A percentile compares a stretch with the other conserved stretches of the same genome.
Evolutionary conservation across 2,329 filamentous ascomycete species (phyloP).

Genomic region (Graphilbum ipis-grandicollis): DNA sequence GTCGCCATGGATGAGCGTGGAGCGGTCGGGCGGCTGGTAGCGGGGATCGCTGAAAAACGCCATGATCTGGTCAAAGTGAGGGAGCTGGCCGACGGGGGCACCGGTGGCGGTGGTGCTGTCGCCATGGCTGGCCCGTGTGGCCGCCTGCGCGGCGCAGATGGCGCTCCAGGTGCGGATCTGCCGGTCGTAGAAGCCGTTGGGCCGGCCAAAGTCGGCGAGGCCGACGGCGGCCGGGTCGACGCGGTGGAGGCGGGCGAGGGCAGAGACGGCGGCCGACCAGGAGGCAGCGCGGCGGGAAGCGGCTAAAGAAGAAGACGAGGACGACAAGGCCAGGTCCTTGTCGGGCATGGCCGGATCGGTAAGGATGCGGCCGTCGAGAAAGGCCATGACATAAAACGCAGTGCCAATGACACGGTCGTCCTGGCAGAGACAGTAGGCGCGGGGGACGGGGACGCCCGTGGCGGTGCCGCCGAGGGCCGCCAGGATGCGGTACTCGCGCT

Average conservation of each 20-base stretch:
- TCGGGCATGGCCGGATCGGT: conserved; percentile 72
- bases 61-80: conserved; percentile 67
- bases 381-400: conserved; percentile 95
- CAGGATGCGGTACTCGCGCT: conserved; percentile 86
- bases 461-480: conserved; percentile 46
- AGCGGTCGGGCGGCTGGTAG: conserved; percentile 60
- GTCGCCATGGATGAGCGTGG: conserved; percentile 77
- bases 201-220: conserved; percentile 56
- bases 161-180: conserved; percentile 71
- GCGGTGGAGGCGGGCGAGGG: conserved; percentile 71
- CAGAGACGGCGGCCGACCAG: conserved; percentile 73
- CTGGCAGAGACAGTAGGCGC: conserved; percentile 70
- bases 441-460: conserved; percentile 64
- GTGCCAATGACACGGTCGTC: conserved; percentile 69
- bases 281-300: conserved; percentile 43
- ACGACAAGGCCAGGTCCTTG: conserved; percentile 20
- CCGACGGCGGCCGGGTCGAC: conserved; percentile 50
- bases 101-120: conserved; percentile 35
- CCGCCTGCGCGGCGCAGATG: conserved; percentile 64
- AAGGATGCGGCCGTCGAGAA: conserved; percentile 83
- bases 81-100: conserved; percentile 62
- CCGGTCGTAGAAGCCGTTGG: conserved; percentile 63
- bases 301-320: not conserved
- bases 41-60: conserved; percentile 54
- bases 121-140: conserved; percentile 52